Conservation (phyloP, 2,329 filamentous ascomycete genomes). For the Fusarium pseudoanthophilum region DNA sequence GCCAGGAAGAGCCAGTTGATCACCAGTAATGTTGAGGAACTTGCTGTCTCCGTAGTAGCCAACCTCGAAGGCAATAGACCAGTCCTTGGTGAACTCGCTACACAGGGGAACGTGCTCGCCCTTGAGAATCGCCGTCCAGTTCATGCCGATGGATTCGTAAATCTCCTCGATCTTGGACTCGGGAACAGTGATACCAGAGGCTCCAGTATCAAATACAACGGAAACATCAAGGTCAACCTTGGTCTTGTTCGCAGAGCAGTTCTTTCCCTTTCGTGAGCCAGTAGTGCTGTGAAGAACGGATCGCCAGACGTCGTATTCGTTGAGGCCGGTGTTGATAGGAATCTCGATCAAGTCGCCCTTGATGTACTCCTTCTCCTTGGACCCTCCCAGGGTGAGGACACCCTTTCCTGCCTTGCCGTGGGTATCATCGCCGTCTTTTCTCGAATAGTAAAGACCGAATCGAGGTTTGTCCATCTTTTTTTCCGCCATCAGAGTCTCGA, state of each 20-base stretch:
- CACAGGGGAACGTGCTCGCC: conserved; percentile 48
- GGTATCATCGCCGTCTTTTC: conserved; percentile 6
- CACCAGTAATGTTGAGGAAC: conserved; percentile 48
- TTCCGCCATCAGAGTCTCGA: conserved; percentile 48
- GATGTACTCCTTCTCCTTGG: conserved; percentile 45
- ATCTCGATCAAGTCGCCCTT: conserved; percentile 39
- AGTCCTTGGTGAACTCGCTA: conserved; percentile 50
- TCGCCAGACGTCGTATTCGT: conserved; percentile 49
- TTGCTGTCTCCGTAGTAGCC: conserved; percentile 31
- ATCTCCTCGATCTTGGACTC: conserved; percentile 38
- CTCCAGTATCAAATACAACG: conserved; percentile 50
- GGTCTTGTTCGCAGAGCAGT: conserved; percentile 2
- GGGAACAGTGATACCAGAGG: conserved; percentile 44
- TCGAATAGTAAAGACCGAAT: conserved; percentile 48
- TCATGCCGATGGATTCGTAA: conserved; percentile 51
- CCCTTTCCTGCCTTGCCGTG: conserved; percentile 39
- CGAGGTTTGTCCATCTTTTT: conserved; percentile 46
- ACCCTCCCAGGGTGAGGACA: conserved; percentile 48
- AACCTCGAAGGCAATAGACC: conserved; percentile 48
- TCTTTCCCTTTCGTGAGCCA: conserved; percentile 19
- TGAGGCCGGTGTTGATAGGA: conserved; percentile 2
- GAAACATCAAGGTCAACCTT: conserved; percentile 4
- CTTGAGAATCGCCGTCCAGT: conserved; percentile 47
- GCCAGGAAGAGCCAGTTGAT: conserved; percentile 47
- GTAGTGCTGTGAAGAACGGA: conserved; percentile 11